These are phyloP conservation scores for Closterium sp. DNA, from an alignment of 139 green algal genomes.

Conservation along the genomic window DNA sequence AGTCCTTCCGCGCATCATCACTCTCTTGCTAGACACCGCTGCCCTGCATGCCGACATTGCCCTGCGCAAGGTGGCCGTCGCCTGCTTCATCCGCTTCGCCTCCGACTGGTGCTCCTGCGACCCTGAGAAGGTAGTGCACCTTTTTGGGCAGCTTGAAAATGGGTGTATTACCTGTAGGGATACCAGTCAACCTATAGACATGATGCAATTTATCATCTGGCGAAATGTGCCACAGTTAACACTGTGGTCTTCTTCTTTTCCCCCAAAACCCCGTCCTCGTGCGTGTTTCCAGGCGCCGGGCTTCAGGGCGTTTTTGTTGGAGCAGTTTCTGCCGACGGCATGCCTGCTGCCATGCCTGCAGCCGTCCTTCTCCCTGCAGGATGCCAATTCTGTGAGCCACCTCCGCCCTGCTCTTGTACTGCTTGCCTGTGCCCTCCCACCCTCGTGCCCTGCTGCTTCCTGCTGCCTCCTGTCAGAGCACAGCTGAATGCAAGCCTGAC, in stretches of 20 bases:
- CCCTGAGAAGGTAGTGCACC: slow-evolving; percentile 31
- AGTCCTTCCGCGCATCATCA: slow-evolving; percentile 24
- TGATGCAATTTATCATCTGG: no score
- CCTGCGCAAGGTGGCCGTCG: slow-evolving; percentile 41
- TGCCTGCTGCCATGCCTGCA: slow-evolving; percentile 29
- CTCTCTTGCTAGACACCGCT: not conserved
- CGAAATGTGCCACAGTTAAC: no score
- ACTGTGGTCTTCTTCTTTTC: not conserved
- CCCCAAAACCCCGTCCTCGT: not conserved
- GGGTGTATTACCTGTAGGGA: no score
- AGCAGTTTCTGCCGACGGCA: slow-evolving; percentile 34
- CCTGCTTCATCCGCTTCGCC: slow-evolving; percentile 15
- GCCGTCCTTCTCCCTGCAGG: slow-evolving; percentile 31
- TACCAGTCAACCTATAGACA: no score
- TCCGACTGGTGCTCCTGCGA: slow-evolving; percentile 32
- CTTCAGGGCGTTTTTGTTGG: slow-evolving; percentile 36
- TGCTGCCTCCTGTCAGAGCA: not conserved
- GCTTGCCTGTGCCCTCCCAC: not conserved
- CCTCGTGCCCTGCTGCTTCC: not conserved
- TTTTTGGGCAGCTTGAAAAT: no score
- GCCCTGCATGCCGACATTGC: slow-evolving; percentile 14
- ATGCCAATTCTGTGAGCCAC: slow-evolving; percentile 38
- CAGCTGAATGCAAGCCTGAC: not conserved
- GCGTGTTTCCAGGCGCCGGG: slow-evolving; percentile 26
- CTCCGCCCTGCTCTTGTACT: not conserved